Evolutionary conservation across 2,329 filamentous ascomycete genomes (phyloP).

Genomic region (Ophiostoma pallidulum): DNA sequence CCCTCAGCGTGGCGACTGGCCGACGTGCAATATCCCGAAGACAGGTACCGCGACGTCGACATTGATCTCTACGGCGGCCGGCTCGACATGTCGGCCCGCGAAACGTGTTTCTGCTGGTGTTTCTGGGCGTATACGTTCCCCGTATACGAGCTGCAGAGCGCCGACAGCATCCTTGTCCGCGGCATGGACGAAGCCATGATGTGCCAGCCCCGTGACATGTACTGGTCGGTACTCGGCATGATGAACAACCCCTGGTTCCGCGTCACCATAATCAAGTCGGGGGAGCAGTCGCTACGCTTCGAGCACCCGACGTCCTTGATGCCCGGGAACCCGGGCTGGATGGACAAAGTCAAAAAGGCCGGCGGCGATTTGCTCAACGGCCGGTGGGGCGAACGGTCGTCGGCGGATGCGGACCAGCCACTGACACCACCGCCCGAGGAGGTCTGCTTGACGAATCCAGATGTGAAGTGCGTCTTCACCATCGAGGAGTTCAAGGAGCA

Average conservation of each 20-base stretch:
- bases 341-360: constrained; percentile 78
- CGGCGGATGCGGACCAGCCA: constrained; percentile 36
- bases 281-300: constrained; percentile 55
- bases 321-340: constrained; percentile 74
- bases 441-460: constrained; percentile 66
- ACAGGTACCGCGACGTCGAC: constrained; percentile 55
- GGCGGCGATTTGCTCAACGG: constrained; percentile 75
- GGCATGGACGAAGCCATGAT: constrained; percentile 88
- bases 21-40: constrained; percentile 73
- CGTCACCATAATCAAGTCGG: constrained; percentile 60
- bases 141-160: constrained; percentile 48
- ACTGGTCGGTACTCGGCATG: constrained; percentile 92
- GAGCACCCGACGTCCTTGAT: constrained; percentile 84
- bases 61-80: constrained; percentile 52
- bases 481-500: constrained; percentile 65
- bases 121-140: constrained; percentile 59
- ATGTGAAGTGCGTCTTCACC: constrained; percentile 45
- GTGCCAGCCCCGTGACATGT: constrained; percentile 84
- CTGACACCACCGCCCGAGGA: constrained; percentile 45
- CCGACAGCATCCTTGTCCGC: constrained; percentile 68
- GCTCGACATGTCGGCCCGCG: constrained; percentile 74
- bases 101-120: constrained; percentile 15
- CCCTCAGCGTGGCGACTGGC: constrained; percentile 61
- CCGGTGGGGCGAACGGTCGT: constrained; percentile 69
- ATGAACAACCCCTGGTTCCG: constrained; percentile 97